Evolutionary conservation across 2,329 filamentous ascomycete genomes (phyloP), one percentile per base, ranked within the genome.

Genomic region (Aureobasidium vineae): DNA sequence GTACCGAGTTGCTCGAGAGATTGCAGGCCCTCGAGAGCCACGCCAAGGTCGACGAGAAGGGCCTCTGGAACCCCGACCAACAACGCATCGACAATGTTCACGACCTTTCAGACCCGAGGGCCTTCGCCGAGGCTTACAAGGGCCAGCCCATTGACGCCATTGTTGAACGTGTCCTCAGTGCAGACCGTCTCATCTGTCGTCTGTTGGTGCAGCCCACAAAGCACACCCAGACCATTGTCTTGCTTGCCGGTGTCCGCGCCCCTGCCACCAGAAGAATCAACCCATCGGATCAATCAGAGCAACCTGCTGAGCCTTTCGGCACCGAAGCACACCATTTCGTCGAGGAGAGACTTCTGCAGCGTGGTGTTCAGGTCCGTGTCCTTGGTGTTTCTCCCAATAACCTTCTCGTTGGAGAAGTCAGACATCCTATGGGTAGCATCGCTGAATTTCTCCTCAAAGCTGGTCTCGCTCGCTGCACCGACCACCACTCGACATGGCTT

Each of bases 401-500:
- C 67, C 91, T 97, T 75, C 85, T 99, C n/a, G 88, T 99, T 65
- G 95, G 90, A 66, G 87, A 88, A 59, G 84, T 99, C 50, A 84
- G 93, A 70, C 95, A 99, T 79, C 93, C 93, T 33, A 75, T 79
- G 28, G 95, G 95, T 69, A 97, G 92, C 78, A 96, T 99, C 76
- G 92, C 93, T 69, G 91, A 91, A 70, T 96, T 96, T 77, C 79
- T 99, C 50, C 86, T 99, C 52, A 88, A 94, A 73, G 91, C 92
- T 63, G 95, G 95, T 72, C 83, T 98, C 66, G 95, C 94, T 47
- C 86, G 92, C 73, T 98, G 94, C 81, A 92, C 93, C 70, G 95
- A 99, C 78, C 93, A 95, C 79, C 95, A 99, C 81, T 96, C 94
- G 0, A 96, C 92, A 45, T 84, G 97, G 80, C 85, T 99, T 13